Conservation (phyloP, 2,329 filamentous ascomycete genomes). For the Alternaria postmessia region DNA sequence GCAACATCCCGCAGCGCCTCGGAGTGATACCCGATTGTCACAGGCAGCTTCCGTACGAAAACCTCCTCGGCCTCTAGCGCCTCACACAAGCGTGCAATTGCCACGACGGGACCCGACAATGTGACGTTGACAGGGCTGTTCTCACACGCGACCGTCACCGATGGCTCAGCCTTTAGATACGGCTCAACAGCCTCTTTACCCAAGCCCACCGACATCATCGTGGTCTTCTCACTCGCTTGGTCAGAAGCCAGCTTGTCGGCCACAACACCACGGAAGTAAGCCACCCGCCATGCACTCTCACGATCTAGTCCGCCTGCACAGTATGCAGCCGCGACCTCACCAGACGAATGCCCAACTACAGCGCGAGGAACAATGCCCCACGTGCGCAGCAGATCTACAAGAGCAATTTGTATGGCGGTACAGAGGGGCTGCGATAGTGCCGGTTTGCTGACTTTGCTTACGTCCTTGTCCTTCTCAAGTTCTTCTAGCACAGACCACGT, state of each 20-base stretch:
- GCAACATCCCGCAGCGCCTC: constrained; percentile 6
- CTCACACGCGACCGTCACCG: constrained; percentile 13
- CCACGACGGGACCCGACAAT: constrained; percentile 51
- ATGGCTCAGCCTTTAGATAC: constrained; percentile 10
- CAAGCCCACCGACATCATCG: constrained; percentile 14
- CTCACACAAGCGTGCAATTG: constrained; percentile 29
- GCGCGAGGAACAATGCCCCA: constrained; percentile 21
- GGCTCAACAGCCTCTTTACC: constrained; percentile 1
- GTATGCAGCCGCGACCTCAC: constrained; percentile 34
- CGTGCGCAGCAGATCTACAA: constrained; percentile 7
- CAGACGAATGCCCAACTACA: constrained; percentile 32
- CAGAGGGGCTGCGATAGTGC: constrained; percentile 17
- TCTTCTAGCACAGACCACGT: constrained; percentile 28
- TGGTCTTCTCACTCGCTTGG: background rate
- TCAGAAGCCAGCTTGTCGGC: constrained; percentile 7
- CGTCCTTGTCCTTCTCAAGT: constrained; percentile 18
- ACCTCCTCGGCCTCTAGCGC: constrained; percentile 45
- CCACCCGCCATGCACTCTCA: constrained; percentile 10
- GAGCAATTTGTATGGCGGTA: constrained; percentile 9
- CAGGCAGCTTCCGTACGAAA: constrained; percentile 52
- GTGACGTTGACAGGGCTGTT: constrained; percentile 55
- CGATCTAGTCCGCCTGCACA: constrained; percentile 6
- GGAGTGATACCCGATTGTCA: constrained; percentile 57
- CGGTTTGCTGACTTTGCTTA: constrained; percentile 12
- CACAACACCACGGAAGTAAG: constrained; percentile 19